phyloP scores from a whole-genome alignment of 805 yeast genomes.

The Candida sithepensis region DNA sequence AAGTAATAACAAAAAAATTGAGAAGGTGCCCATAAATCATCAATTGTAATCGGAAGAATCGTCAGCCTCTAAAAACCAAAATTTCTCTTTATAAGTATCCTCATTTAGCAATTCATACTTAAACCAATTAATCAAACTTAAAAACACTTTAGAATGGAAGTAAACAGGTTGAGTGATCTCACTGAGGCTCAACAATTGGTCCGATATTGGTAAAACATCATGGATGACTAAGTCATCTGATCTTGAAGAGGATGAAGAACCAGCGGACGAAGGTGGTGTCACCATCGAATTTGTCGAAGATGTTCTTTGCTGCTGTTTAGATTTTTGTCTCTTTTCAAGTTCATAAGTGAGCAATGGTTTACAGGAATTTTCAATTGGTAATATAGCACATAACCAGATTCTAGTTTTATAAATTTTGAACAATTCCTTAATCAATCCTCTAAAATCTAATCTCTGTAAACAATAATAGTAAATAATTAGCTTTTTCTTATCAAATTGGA shows the following conservation, averaged over 20 bases:
- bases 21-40: too few relatives aligned
- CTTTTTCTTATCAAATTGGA: constrained; percentile 78
- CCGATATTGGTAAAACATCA: constrained; percentile 32
- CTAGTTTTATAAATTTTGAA: constrained; percentile 75
- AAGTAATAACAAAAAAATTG: not conserved
- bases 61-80: constrained; percentile 18
- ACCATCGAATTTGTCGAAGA: not conserved
- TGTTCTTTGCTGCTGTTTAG: not conserved
- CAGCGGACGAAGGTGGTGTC: constrained; percentile 2
- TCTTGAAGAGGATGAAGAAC: constrained; percentile 11
- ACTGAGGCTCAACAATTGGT: constrained; percentile 37
- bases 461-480: constrained; percentile 67
- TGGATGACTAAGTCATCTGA: constrained; percentile 28
- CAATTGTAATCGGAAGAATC: not conserved
- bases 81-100: constrained; percentile 26
- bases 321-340: constrained; percentile 17
- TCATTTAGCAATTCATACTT: constrained; percentile 34
- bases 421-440: constrained; percentile 68
- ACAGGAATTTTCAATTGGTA: constrained; percentile 34
- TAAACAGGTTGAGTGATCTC: constrained; percentile 38
- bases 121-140: constrained; percentile 43
- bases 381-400: constrained; percentile 79
- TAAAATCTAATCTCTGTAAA: constrained; percentile 65
- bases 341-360: constrained; percentile 30
- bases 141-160: constrained; percentile 50